Conservation (phyloP, 768 basidiomycete genomes). For the Mycena alexandri region DNA sequence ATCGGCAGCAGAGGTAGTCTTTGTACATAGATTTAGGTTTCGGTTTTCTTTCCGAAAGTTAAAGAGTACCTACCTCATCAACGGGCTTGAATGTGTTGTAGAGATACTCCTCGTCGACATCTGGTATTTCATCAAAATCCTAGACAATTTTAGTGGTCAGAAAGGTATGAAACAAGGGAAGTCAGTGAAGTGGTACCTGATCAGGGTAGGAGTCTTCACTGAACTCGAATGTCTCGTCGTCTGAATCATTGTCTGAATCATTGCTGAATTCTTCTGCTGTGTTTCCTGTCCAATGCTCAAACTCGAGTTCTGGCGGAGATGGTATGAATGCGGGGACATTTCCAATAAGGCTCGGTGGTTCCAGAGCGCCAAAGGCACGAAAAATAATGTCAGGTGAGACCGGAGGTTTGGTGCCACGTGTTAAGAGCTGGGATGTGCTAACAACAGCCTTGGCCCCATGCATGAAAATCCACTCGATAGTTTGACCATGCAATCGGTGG, state of each 20-base stretch:
- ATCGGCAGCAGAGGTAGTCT: neutral
- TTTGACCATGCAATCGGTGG: conserved; percentile 4
- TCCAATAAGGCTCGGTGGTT: neutral
- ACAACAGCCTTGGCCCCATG: conserved; percentile 16
- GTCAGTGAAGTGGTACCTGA: too few species aligned
- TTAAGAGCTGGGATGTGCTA: conserved; percentile 6
- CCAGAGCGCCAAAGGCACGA: neutral
- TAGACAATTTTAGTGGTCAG: neutral
- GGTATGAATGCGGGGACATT: neutral
- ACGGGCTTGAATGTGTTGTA: too few species aligned
- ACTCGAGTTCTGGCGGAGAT: neutral
- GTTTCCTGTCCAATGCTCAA: neutral
- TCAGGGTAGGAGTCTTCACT: too few species aligned
- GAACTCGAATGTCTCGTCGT: neutral
- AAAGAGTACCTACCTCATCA: too few species aligned
- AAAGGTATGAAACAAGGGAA: neutral
- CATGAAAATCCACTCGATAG: conserved; percentile 16
- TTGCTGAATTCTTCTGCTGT: neutral
- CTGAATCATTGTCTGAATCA: conserved; percentile 1
- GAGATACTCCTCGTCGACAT: too few species aligned
- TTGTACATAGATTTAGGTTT: too few species aligned
- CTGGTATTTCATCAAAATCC: neutral
- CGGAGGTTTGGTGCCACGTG: neutral
- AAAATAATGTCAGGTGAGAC: neutral
- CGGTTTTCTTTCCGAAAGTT: too few species aligned